phyloP scores from a whole-genome alignment of 2,329 filamentous ascomycete genomes.

The Phyllosticta citriasiana region DNA sequence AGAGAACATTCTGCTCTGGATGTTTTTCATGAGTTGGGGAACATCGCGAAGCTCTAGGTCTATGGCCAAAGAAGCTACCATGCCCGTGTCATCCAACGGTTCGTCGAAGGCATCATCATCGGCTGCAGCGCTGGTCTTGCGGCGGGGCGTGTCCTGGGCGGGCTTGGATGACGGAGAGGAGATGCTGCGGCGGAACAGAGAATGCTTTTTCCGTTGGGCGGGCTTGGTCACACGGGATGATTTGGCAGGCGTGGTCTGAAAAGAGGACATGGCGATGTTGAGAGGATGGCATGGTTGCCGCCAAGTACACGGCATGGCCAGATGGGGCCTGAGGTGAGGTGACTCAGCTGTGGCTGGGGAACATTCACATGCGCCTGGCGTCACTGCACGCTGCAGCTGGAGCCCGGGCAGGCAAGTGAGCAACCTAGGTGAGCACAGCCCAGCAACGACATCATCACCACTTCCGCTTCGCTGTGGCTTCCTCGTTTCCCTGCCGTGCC shows the following conservation, averaged over 20 bases:
- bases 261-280: slow-evolving; percentile 7
- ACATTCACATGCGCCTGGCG: neutral
- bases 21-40: slow-evolving; percentile 53
- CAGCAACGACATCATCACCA: slow-evolving; percentile 4
- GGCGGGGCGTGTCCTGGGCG: slow-evolving; percentile 12
- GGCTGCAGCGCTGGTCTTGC: slow-evolving; percentile 13
- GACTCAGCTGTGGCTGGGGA: neutral
- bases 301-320: no score
- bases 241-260: slow-evolving; percentile 12
- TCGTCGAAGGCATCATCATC: slow-evolving; percentile 27
- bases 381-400: no score
- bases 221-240: slow-evolving; percentile 14
- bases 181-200: slow-evolving; percentile 19
- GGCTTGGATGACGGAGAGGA: slow-evolving; percentile 31
- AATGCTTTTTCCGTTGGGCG: slow-evolving; percentile 12
- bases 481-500: neutral
- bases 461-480: neutral
- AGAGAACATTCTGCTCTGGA: slow-evolving; percentile 53
- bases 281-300: neutral
- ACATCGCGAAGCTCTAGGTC: slow-evolving; percentile 52
- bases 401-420: no score
- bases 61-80: slow-evolving; percentile 44
- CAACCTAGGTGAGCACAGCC: neutral
- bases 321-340: neutral
- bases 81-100: slow-evolving; percentile 51